A percentile compares a stretch with the other conserved stretches of the same genome.
phyloP scores from a whole-genome alignment of 805 yeast genomes.

The Wickerhamiella azyma region DNA sequence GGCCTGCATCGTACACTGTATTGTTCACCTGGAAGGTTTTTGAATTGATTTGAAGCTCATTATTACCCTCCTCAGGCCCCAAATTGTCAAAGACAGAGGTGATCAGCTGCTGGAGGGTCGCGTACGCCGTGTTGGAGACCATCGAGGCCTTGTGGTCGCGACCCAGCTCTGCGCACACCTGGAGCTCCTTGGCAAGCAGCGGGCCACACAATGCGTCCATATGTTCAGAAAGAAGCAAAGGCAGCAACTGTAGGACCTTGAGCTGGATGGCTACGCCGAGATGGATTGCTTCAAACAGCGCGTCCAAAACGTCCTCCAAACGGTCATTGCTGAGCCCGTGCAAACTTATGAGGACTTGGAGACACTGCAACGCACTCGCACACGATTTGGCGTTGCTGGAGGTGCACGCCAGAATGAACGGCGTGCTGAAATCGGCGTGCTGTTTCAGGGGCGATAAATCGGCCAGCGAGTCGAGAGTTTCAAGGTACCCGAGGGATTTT shows the following conservation, averaged over 20 bases:
- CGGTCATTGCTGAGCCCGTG: constrained; percentile 41
- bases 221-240: constrained; percentile 57
- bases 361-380: constrained; percentile 54
- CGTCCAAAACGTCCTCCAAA: constrained; percentile 43
- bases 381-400: constrained; percentile 64
- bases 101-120: constrained; percentile 78
- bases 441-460: constrained; percentile 6
- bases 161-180: constrained; percentile 61
- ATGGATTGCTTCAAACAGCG: constrained; percentile 59
- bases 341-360: constrained; percentile 47
- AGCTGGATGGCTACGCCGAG: constrained; percentile 73
- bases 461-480: constrained; percentile 7
- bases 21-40: constrained; percentile 33
- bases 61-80: constrained; percentile 24
- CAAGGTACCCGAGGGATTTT: constrained; percentile 14
- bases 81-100: constrained; percentile 64
- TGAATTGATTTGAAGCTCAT: constrained; percentile 36
- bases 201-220: constrained; percentile 40
- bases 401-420: constrained; percentile 59
- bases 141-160: constrained; percentile 55
- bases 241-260: constrained; percentile 71
- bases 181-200: constrained; percentile 42
- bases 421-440: constrained; percentile 43
- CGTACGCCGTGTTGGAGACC: constrained; percentile 82
- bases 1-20: constrained; percentile 53